Conservation (phyloP, 2,329 filamentous ascomycete species). For the Byssothecium circinans region DNA sequence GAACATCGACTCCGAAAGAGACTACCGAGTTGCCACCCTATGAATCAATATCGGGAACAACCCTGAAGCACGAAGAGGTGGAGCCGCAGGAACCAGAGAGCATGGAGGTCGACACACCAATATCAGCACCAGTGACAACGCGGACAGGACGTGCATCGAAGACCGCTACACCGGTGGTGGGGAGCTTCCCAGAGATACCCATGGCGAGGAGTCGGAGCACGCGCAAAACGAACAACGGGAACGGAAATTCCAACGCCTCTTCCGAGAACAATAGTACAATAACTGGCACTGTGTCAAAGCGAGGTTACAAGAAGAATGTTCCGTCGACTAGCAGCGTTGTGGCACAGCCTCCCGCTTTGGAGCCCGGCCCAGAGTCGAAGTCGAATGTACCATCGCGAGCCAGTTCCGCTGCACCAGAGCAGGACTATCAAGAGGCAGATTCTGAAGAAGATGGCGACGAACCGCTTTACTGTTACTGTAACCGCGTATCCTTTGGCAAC, state of each 20-base stretch:
- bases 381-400: slow-evolving; percentile 36
- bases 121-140: slow-evolving; percentile 31
- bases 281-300: slow-evolving; percentile 38
- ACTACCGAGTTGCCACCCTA: slow-evolving; percentile 33
- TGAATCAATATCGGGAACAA: slow-evolving; percentile 50
- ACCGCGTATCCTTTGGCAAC: slow-evolving; percentile 65
- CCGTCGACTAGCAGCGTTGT: slow-evolving; percentile 20
- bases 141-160: slow-evolving; percentile 50
- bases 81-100: slow-evolving; percentile 49
- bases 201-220: slow-evolving; percentile 49
- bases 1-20: slow-evolving; percentile 35
- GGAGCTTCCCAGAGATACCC: slow-evolving; percentile 46
- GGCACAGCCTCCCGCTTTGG: slow-evolving; percentile 33
- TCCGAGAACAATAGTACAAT: slow-evolving; percentile 44
- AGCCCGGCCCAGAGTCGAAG: slow-evolving; percentile 24
- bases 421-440: slow-evolving; percentile 37
- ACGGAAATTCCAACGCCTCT: slow-evolving; percentile 40
- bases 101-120: slow-evolving; percentile 38
- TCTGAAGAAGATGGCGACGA: slow-evolving; percentile 49
- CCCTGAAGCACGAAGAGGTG: slow-evolving; percentile 54
- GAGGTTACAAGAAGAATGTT: slow-evolving; percentile 40
- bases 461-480: slow-evolving; percentile 67
- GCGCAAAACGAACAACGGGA: slow-evolving; percentile 43
- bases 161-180: slow-evolving; percentile 51
- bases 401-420: slow-evolving; percentile 36